These are phyloP conservation scores for Aspergillus eucalypticola DNA, from an alignment of 2,329 filamentous ascomycete genomes.

Conservation along the genomic window DNA sequence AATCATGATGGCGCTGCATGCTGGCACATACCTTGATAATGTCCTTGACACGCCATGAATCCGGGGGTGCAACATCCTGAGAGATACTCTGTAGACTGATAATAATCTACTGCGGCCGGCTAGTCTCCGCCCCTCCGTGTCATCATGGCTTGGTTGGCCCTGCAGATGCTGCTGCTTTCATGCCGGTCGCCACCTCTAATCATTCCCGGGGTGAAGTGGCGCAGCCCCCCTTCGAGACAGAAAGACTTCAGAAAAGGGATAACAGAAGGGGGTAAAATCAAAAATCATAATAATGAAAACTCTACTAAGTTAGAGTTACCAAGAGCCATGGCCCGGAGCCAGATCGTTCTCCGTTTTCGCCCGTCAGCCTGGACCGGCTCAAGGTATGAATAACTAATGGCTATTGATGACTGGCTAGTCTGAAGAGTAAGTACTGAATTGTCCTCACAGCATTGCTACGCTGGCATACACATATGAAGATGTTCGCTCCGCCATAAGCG, in stretches of 20 bases:
- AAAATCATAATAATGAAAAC: conserved; percentile 4
- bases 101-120: conserved; percentile 9
- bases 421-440: neutral
- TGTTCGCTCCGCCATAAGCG: conserved; percentile 7
- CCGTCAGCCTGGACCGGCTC: conserved; percentile 5
- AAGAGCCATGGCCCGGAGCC: conserved; percentile 9
- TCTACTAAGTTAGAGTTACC: conserved; percentile 11
- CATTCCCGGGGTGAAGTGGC: conserved; percentile 17
- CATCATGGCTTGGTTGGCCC: conserved; percentile 12
- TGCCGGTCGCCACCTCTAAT: conserved; percentile 25
- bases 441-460: conserved; percentile 3
- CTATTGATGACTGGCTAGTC: neutral
- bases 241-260: neutral
- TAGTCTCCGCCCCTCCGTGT: conserved; percentile 16
- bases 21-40: neutral
- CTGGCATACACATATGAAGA: neutral
- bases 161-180: conserved; percentile 18
- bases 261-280: conserved; percentile 8
- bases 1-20: neutral
- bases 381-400: neutral
- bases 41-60: conserved; percentile 19
- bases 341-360: conserved; percentile 14
- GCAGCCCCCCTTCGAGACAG: conserved; percentile 14
- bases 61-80: conserved; percentile 19
- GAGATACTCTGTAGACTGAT: neutral